Evolutionary conservation across 108 stramenopile species (phyloP).

Genomic region (Seminavis robusta): DNA sequence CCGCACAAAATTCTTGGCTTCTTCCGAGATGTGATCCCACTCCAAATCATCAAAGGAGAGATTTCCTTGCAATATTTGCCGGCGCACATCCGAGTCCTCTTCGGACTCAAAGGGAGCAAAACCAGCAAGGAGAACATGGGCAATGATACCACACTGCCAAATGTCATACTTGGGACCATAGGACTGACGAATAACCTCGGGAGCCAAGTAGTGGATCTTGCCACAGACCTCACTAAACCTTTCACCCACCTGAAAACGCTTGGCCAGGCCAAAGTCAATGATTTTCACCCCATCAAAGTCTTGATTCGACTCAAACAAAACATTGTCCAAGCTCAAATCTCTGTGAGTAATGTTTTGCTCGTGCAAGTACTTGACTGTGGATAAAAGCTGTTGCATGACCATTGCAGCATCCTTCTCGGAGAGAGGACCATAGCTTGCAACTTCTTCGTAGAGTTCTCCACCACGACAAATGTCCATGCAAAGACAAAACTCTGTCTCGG

Average conservation of each 20-base stretch:
- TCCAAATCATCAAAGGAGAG: conserved; percentile 48
- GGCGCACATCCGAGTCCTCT: conserved; percentile 4
- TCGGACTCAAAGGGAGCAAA: conserved; percentile 74
- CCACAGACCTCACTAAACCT: conserved; percentile 26
- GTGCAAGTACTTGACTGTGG: conserved; percentile 65
- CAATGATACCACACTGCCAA: conserved; percentile 94
- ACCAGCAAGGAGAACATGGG: conserved; percentile 96
- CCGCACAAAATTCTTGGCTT: conserved; percentile 72
- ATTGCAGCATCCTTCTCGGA: conserved; percentile 64
- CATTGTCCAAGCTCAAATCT: conserved; percentile 90
- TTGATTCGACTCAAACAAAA: conserved; percentile 43
- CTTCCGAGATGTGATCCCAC: conserved; percentile 62
- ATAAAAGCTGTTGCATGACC: conserved; percentile 67
- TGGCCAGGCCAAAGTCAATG: conserved; percentile 88
- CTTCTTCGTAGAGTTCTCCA: conserved; percentile 77
- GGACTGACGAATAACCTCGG: conserved; percentile 59
- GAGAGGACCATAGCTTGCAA: conserved; percentile 44
- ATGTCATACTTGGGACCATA: conserved; percentile 89
- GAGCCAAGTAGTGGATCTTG: conserved; percentile 71
- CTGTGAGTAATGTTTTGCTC: conserved; percentile 64
- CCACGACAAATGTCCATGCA: conserved; percentile 84
- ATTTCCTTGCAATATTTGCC: conserved; percentile 22
- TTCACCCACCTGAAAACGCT: conserved; percentile 10
- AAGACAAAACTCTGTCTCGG: conserved; percentile 82
- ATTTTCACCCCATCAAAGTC: conserved; percentile 59